phyloP scores from a whole-genome alignment of 2,329 filamentous ascomycete species.

The Talaromyces sp. region DNA sequence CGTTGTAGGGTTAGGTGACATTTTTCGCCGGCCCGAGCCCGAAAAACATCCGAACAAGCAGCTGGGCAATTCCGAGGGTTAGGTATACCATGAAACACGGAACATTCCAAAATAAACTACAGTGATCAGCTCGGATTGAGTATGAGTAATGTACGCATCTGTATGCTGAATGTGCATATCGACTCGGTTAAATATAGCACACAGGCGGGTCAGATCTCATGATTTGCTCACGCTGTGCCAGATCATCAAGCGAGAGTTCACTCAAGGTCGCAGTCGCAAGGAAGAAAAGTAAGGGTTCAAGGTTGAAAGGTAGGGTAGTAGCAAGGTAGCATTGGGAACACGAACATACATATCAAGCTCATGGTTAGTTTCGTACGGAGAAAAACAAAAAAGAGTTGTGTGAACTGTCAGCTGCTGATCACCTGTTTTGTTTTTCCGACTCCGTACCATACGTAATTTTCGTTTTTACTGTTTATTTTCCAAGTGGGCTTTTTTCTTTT shows the following conservation, averaged over 20 bases:
- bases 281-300: background rate
- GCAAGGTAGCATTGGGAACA: conserved; percentile 6
- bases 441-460: background rate
- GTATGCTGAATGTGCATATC: background rate
- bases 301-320: conserved; percentile 3
- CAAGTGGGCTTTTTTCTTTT: background rate
- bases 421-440: background rate
- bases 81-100: background rate
- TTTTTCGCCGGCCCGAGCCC: background rate
- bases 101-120: background rate
- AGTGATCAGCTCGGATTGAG: background rate
- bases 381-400: background rate
- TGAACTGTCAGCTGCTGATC: conserved; percentile 6
- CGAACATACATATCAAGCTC: conserved; percentile 1
- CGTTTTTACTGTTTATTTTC: background rate
- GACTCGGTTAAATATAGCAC: background rate
- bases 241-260: background rate
- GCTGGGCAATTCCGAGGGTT: background rate
- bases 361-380: background rate
- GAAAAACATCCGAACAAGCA: background rate
- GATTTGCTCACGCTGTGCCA: conserved; percentile 9
- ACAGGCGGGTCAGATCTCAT: background rate
- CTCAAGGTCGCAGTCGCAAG: background rate
- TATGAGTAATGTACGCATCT: too few relatives aligned
- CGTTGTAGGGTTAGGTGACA: background rate